Percentiles rank a stretch among this genome's conserved stretches.
phyloP scores from a whole-genome alignment of 331 rosid species.

The Stylosanthes scabra region DNA sequence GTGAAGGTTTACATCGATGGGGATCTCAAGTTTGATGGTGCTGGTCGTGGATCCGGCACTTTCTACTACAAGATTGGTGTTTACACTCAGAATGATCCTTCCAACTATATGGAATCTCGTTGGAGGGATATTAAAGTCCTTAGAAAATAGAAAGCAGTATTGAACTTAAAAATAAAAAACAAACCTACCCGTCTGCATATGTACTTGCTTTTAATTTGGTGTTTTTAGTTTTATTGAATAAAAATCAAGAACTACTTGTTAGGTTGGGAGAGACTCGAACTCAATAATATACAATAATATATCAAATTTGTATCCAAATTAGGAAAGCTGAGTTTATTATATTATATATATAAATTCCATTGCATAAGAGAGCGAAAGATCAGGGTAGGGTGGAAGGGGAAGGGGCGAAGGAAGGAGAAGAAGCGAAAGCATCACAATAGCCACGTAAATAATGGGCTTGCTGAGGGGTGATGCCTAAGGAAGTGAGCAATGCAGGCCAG shows the following conservation, averaged over 20 bases:
- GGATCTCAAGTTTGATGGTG: conserved; percentile 32
- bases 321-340: too few relatives aligned
- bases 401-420: conserved; percentile 32
- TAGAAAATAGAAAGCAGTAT: not conserved
- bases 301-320: too few relatives aligned
- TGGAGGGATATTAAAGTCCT: conserved; percentile 42
- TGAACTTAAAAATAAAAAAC: too few relatives aligned
- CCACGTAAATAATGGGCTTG: conserved; percentile 39
- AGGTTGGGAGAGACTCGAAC: too few relatives aligned
- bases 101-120: conserved; percentile 50
- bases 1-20: conserved; percentile 49
- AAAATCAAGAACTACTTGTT: not conserved
- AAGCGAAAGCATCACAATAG: conserved; percentile 41
- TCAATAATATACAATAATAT: too few relatives aligned
- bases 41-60: conserved; percentile 40
- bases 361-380: too few relatives aligned
- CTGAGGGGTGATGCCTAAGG: conserved; percentile 43
- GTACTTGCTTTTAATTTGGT: not conserved
- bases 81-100: conserved; percentile 46
- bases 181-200: too few relatives aligned
- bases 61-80: conserved; percentile 54
- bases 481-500: conserved; percentile 54
- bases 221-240: not conserved
- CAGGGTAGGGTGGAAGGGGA: not conserved
- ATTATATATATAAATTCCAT: too few relatives aligned